phyloP scores from a whole-genome alignment of 2,329 filamentous ascomycete genomes.

The Alternaria tenuissima region DNA sequence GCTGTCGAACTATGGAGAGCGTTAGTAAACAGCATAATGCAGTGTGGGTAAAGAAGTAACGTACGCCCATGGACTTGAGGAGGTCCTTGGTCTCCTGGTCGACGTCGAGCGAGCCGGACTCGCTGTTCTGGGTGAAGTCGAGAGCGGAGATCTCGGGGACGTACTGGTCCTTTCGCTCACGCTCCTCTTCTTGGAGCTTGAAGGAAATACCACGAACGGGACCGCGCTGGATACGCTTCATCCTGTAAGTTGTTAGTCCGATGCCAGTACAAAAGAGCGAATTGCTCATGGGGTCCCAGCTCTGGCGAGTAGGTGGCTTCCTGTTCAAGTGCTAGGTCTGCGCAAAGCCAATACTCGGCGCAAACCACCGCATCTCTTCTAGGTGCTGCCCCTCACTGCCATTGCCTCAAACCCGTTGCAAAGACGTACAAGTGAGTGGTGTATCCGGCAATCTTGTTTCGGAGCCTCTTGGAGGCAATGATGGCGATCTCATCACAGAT shows the following conservation, averaged over 20 bases:
- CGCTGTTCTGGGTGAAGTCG: conserved; percentile 94
- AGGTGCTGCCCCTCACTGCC: conserved; percentile 76
- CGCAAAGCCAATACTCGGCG: background rate
- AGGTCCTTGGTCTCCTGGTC: conserved; percentile 99
- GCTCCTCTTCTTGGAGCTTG: conserved; percentile 99
- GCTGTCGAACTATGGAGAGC: conserved; percentile 79
- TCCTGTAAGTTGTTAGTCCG: conserved; percentile 61
- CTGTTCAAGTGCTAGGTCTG: background rate
- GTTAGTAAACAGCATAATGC: conserved; percentile 17
- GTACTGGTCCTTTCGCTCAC: conserved; percentile 99
- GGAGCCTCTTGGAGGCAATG: conserved; percentile 97
- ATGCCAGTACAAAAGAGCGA: background rate
- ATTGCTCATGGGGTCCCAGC: background rate
- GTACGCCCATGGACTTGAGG: conserved; percentile 98
- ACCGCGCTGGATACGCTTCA: conserved; percentile 99
- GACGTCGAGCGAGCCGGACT: conserved; percentile 92
- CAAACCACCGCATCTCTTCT: conserved; percentile 89
- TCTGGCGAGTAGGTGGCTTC: background rate
- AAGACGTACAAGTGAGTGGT: conserved; percentile 67
- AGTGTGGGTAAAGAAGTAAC: conserved; percentile 55
- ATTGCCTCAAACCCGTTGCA: conserved; percentile 67
- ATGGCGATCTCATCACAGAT: conserved; percentile 99
- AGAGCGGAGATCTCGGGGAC: conserved; percentile 98
- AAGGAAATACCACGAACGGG: conserved; percentile 99
- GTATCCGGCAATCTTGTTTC: conserved; percentile 95